These are phyloP conservation scores for Bruguiera hainesii DNA, from an alignment of 441 rosid species.

Conservation along the genomic window DNA sequence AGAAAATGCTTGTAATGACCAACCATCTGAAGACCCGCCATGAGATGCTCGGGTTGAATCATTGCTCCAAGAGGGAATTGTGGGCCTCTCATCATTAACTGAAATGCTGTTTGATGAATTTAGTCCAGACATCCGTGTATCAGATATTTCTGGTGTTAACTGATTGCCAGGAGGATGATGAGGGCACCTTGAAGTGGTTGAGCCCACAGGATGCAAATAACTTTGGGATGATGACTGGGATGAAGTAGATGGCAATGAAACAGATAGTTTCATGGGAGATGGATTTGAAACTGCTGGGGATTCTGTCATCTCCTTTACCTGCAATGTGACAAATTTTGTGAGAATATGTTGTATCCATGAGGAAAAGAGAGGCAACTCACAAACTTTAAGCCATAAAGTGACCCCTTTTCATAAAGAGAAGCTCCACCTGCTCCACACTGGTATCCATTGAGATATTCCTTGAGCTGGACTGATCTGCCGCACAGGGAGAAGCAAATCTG, in stretches of 20 bases:
- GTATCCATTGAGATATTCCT: slow-evolving; percentile 57
- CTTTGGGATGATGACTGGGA: slow-evolving; percentile 50
- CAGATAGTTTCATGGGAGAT: slow-evolving; percentile 58
- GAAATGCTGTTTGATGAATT: slow-evolving; percentile 49
- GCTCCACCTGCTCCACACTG: slow-evolving; percentile 64
- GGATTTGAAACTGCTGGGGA: slow-evolving; percentile 37
- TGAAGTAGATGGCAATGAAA: slow-evolving; percentile 67
- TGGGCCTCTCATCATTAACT: slow-evolving; percentile 50
- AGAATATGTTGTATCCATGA: slow-evolving; percentile 19
- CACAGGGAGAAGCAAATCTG: neutral
- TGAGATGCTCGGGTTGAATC: slow-evolving; percentile 53
- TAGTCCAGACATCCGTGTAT: slow-evolving; percentile 35
- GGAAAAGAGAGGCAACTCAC: slow-evolving; percentile 2
- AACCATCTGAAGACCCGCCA: slow-evolving; percentile 74
- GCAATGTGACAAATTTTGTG: slow-evolving; percentile 18
- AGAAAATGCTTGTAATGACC: slow-evolving; percentile 84
- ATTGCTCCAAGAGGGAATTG: slow-evolving; percentile 47
- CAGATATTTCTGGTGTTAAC: slow-evolving; percentile 44
- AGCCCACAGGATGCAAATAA: slow-evolving; percentile 44
- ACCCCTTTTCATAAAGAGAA: slow-evolving; percentile 14
- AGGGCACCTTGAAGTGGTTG: slow-evolving; percentile 41
- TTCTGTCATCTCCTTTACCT: slow-evolving; percentile 56
- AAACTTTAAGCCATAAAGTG: neutral
- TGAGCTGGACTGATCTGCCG: slow-evolving; percentile 69
- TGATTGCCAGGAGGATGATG: slow-evolving; percentile 38